These are phyloP conservation scores for Arabidopsis lyrata DNA, from an alignment of 441 rosid genomes.

Conservation along the genomic window DNA sequence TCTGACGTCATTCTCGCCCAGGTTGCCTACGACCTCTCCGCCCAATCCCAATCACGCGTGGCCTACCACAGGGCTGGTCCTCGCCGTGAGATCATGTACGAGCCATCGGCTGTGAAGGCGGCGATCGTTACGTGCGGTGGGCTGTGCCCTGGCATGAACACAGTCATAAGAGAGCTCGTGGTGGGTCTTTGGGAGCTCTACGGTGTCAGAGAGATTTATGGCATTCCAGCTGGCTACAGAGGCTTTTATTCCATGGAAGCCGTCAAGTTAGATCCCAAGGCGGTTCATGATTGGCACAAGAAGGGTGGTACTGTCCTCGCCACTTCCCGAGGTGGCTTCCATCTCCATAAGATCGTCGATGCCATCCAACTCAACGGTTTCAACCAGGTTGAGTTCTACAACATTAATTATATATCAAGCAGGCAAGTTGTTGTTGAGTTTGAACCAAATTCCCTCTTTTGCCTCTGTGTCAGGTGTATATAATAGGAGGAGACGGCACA, in stretches of 20 bases:
- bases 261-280: slow-evolving; percentile 62
- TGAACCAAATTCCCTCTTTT: slow-evolving; percentile 12
- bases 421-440: neutral
- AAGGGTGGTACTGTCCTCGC: slow-evolving; percentile 80
- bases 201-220: slow-evolving; percentile 73
- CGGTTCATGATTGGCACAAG: slow-evolving; percentile 75
- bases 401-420: no score
- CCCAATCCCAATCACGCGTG: slow-evolving; percentile 34
- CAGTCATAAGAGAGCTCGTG: slow-evolving; percentile 87
- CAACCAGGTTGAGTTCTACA: slow-evolving; percentile 56
- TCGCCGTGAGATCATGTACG: slow-evolving; percentile 59
- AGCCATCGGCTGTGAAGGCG: slow-evolving; percentile 53
- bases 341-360: slow-evolving; percentile 72
- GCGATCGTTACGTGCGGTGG: slow-evolving; percentile 94
- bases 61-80: slow-evolving; percentile 85
- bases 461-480: slow-evolving; percentile 56
- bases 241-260: slow-evolving; percentile 78
- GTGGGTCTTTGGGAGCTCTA: slow-evolving; percentile 86
- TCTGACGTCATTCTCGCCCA: slow-evolving; percentile 72
- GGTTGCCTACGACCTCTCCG: slow-evolving; percentile 49
- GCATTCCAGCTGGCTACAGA: slow-evolving; percentile 77
- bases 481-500: slow-evolving; percentile 88
- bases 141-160: slow-evolving; percentile 92
- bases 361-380: slow-evolving; percentile 61
- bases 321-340: slow-evolving; percentile 85